These are phyloP conservation scores for Sphaerulina populicola DNA, from an alignment of 2,329 filamentous ascomycete genomes.

Conservation along the genomic window DNA sequence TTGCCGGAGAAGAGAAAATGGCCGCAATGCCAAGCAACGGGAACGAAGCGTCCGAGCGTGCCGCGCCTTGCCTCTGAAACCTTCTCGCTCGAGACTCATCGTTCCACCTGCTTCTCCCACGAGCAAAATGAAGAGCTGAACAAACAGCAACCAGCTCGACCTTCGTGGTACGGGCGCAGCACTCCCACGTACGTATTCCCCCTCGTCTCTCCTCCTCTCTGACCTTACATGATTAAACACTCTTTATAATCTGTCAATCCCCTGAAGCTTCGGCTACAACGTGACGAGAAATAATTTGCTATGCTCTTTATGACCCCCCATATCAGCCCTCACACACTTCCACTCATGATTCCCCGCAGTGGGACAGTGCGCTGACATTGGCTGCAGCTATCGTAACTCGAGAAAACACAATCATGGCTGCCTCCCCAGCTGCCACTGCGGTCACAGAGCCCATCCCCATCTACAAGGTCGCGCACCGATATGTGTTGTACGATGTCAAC, in stretches of 20 bases:
- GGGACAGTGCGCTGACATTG: constrained; percentile 1
- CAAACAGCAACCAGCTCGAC: constrained; percentile 7
- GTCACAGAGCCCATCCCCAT: constrained; percentile 61
- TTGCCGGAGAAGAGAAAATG: constrained; percentile 5
- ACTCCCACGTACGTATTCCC: constrained; percentile 7
- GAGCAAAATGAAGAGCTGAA: constrained; percentile 16
- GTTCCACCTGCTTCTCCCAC: constrained; percentile 1
- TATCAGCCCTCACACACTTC: background rate
- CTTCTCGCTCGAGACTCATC: background rate
- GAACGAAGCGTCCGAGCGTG: background rate
- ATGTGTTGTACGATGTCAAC: constrained; percentile 82
- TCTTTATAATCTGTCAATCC: constrained; percentile 71
- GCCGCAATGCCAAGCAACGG: constrained; percentile 4
- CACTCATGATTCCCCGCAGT: background rate
- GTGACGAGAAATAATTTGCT: constrained; percentile 46
- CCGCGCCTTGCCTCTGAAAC: constrained; percentile 3
- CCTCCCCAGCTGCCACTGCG: constrained; percentile 29
- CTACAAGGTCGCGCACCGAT: constrained; percentile 68
- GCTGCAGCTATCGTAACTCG: background rate
- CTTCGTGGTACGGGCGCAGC: background rate
- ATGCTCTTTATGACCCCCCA: constrained; percentile 36
- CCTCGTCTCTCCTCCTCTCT: background rate
- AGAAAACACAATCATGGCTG: constrained; percentile 4
- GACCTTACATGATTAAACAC: constrained; percentile 50
- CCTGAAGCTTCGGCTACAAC: constrained; percentile 52